Evolutionary conservation across 2,329 filamentous ascomycete species (phyloP), one percentile per base, ranked within the genome.

Genomic region (Phialocephala subalpina): DNA sequence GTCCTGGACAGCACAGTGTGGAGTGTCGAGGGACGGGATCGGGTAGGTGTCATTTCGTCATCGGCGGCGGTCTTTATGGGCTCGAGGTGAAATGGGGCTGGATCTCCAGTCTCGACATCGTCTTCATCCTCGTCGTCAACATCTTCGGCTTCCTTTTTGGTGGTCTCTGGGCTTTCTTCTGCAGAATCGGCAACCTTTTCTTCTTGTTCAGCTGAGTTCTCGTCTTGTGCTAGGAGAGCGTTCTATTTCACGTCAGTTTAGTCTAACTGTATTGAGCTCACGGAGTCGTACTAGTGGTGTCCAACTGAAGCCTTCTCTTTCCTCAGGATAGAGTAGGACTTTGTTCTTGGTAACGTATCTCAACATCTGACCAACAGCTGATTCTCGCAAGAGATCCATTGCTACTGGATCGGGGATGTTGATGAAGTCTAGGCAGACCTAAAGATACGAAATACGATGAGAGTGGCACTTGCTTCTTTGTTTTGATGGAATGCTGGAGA

Each of bases 301-400:
- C 66, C 63, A 68, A 7, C 45, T 55, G 11, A 69, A 69, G 11
- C 42, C 62, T 38, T 40, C 64, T 40, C 42, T 60, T 47, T 69
- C 67, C 25, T 69, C 67, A 2, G 67, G 67, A 47, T 69, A 69
- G 1, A 65, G n/a, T 6, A 69, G 55, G 33, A 65, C 42, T 38
- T 63, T 64, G 25, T 69, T 67, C 42, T 63, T 62, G 5, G 67
- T 66, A 18, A 66, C 38, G 29, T 67, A 69, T 55, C 67, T 59
- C 18, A 66, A 25, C 14, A 65, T 55, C 29, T 69, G 67, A 18
- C 67, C 67, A 3, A 63, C 59, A 6, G 64, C 62, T 20, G 64
- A 64, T 53, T 69, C 67, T 55, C 64, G 36, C 4, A 69, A 36
- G 2, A 69, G 11, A 38, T 69, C 62, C 66, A 68, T 68, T 1